Conservation (phyloP, 768 basidiomycete genomes). For the Suillus placidus region DNA sequence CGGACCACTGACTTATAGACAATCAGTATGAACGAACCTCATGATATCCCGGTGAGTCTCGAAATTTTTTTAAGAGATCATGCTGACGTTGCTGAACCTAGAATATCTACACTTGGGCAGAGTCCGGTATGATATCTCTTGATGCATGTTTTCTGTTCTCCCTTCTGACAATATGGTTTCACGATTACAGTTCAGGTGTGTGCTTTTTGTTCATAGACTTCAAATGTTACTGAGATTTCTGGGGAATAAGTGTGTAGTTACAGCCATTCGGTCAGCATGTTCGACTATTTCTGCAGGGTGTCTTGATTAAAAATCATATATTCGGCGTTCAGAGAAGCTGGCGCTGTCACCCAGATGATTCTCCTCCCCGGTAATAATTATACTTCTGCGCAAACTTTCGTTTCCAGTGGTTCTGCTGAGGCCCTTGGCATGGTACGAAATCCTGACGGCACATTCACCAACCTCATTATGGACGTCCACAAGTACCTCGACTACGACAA, state of each 20-base stretch:
- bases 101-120: constrained; percentile 51
- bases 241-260: constrained; percentile 57
- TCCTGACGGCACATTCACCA: constrained; percentile 47
- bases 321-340: constrained; percentile 15
- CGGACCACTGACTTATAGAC: not conserved
- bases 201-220: not conserved
- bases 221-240: not conserved
- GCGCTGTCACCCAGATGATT: constrained; percentile 57
- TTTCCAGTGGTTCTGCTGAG: constrained; percentile 52
- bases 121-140: constrained; percentile 21
- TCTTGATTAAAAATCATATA: not conserved
- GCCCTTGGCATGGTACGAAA: constrained; percentile 49
- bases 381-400: constrained; percentile 53
- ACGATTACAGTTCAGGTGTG: not conserved
- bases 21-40: constrained; percentile 64
- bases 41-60: constrained; percentile 47
- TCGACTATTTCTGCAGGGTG: constrained; percentile 12
- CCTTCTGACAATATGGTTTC: not conserved
- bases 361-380: constrained; percentile 63
- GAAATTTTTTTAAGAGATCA: not conserved
- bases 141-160: not conserved
- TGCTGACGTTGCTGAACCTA: not conserved
- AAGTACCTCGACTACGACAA: constrained; percentile 62
- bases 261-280: constrained; percentile 60
- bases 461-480: constrained; percentile 64